Base-by-base conservation (phyloP, 495 filamentous ascomycete species). In the Penicillium verhagenii region DNA sequence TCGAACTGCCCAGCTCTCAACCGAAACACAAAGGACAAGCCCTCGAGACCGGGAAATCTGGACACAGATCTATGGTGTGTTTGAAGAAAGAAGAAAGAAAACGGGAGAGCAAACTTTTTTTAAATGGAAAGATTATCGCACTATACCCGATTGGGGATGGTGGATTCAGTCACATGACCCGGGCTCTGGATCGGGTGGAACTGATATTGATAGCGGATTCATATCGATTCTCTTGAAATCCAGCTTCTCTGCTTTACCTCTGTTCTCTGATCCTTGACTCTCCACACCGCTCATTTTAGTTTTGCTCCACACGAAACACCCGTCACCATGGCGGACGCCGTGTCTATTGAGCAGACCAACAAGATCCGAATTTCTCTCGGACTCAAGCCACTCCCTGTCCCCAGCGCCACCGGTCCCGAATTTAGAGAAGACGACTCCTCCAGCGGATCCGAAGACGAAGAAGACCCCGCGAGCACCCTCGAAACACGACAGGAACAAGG, bases 291-390 rank as follows among this genome's bases (percentile, higher is more conserved):
- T n/a, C n/a, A n/a, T n/a, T 19, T 24, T 1, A 20, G 10, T 39
- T 20, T 19, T 16, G 19, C 47, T 37, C 16, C n/a, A 6, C 6
- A 9, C 1, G 21, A 24, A n/a, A 23, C 29, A 50, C 6, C 31
- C 28, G 31, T 37, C 47, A 84, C 53, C 31, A 95, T 93, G 89
- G 73, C 83, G 31, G 89, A 93, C 78, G 79, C 85, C 60, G 82
- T 92, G 25, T 87, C 89, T 50, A 92, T 98, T 67, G 91, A 96
- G 68, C 90, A 96, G 78, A 89, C 91, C 43, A 98, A 98, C 79
- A 89, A 92, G 65, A 86, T 96, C 59, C 92, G 94, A 39, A 80
- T 85, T 56, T 90, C 90, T 33, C 80, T 97, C 59, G 94, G 94
- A 54, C 86, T 96, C 75, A 91, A 92, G 63, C 93, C 92, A 28